These are phyloP conservation scores for Gloeostereum incarnatum DNA, from an alignment of 768 basidiomycete species.

Conservation along the genomic window DNA sequence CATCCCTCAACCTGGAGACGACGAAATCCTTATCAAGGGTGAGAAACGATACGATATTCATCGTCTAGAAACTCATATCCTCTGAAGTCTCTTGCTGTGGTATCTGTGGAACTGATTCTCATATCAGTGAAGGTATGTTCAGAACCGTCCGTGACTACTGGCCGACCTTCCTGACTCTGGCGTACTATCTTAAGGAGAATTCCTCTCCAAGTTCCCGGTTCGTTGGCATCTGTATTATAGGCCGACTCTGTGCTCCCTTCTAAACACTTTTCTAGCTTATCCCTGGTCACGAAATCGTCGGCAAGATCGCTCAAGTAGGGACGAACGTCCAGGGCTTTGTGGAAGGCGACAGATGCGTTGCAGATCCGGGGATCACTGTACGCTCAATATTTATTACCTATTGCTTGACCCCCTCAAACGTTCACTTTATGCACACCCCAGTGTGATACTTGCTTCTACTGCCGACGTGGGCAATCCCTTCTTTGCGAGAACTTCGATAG, in stretches of 20 bases:
- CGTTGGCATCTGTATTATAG: background rate
- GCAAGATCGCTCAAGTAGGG: conserved; percentile 40
- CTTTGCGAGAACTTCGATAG: conserved; percentile 66
- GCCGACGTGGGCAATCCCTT: conserved; percentile 57
- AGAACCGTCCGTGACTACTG: background rate
- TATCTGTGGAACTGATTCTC: conserved; percentile 43
- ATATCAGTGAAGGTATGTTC: conserved; percentile 34
- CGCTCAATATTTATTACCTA: conserved; percentile 7
- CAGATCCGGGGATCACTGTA: conserved; percentile 47
- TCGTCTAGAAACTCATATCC: conserved; percentile 2
- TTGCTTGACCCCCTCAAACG: background rate
- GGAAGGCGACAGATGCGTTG: conserved; percentile 51
- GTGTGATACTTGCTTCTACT: conserved; percentile 66
- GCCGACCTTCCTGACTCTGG: background rate
- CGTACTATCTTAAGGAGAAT: conserved; percentile 19
- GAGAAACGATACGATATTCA: background rate
- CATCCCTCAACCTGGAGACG: conserved; percentile 41
- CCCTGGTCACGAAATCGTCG: conserved; percentile 60
- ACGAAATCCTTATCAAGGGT: conserved; percentile 60
- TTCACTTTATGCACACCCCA: background rate
- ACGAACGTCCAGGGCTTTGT: conserved; percentile 41
- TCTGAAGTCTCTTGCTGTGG: conserved; percentile 26
- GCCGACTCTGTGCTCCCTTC: background rate
- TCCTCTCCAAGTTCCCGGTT: conserved; percentile 39
- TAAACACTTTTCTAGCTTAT: conserved; percentile 32